These are phyloP conservation scores for Pseudonectria buxi DNA, from an alignment of 2,329 filamentous ascomycete genomes.

Conservation along the genomic window DNA sequence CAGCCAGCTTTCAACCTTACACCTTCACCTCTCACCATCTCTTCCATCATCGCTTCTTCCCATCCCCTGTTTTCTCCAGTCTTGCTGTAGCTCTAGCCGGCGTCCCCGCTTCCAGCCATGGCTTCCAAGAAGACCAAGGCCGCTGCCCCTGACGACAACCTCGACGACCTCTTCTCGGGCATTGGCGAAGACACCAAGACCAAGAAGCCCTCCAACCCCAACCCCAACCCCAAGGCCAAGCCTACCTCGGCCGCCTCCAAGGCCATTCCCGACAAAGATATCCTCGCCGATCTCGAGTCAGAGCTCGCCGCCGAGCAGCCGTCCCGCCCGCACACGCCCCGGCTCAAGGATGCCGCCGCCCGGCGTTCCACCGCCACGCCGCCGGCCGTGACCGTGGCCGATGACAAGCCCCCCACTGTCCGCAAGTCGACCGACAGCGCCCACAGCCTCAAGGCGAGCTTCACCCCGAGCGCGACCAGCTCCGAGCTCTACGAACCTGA, in stretches of 20 bases:
- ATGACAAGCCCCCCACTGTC: constrained; percentile 50
- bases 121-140: constrained; percentile 54
- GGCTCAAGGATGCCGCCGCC: constrained; percentile 48
- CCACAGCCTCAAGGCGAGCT: constrained; percentile 62
- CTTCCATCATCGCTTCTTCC: not conserved
- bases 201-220: constrained; percentile 39
- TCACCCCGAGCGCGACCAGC: constrained; percentile 62
- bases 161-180: constrained; percentile 60
- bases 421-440: constrained; percentile 76
- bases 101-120: constrained; percentile 35
- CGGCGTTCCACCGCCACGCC: constrained; percentile 43
- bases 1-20: constrained; percentile 7
- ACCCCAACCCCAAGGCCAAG: no score
- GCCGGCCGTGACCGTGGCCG: constrained; percentile 48
- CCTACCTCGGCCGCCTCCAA: constrained; percentile 44
- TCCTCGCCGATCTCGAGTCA: constrained; percentile 77
- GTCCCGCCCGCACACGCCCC: constrained; percentile 76
- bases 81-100: constrained; percentile 1
- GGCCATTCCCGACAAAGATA: constrained; percentile 56
- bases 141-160: constrained; percentile 51
- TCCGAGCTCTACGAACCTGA: constrained; percentile 53
- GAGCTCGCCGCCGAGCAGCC: constrained; percentile 65
- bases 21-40: not conserved
- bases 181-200: constrained; percentile 47
- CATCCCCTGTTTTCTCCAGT: not conserved